phyloP scores from a whole-genome alignment of 78 protist species.

The Tieghemostelium lacteum region DNA sequence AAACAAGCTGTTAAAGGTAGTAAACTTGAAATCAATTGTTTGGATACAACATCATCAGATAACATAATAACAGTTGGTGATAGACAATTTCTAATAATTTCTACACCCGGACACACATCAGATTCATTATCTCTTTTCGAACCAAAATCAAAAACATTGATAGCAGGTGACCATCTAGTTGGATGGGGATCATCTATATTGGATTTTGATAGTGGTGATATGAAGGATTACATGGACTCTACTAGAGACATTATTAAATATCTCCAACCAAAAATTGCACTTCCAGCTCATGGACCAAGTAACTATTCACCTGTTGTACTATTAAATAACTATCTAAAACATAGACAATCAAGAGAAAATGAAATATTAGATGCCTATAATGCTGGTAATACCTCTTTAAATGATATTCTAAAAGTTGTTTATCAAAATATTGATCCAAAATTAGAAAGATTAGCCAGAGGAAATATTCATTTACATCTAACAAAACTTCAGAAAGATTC shows the following conservation, averaged over 20 bases:
- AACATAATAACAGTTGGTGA: conserved; percentile 23
- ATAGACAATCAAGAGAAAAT: conserved; percentile 38
- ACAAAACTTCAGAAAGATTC: conserved; percentile 41
- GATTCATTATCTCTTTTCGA: conserved; percentile 61
- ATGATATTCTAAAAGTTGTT: conserved; percentile 15
- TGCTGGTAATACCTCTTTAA: conserved; percentile 24
- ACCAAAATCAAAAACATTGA: conserved; percentile 11
- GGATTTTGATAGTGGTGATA: conserved; percentile 16
- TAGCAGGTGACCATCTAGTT: conserved; percentile 70
- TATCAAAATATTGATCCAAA: conserved; percentile 45
- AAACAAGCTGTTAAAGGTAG: conserved; percentile 13
- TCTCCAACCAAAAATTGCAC: conserved; percentile 45
- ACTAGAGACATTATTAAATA: conserved; percentile 36
- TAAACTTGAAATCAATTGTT: background rate
- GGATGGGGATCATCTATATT: conserved; percentile 53
- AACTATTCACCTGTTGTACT: conserved; percentile 29
- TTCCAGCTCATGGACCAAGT: conserved; percentile 70
- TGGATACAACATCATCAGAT: background rate
- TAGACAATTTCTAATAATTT: conserved; percentile 9
- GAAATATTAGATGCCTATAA: conserved; percentile 44
- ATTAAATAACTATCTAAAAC: conserved; percentile 31
- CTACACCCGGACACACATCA: conserved; percentile 71
- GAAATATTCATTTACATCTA: conserved; percentile 52
- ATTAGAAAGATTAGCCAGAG: conserved; percentile 20
- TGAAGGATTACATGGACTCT: conserved; percentile 27